Conservation (phyloP, 495 filamentous ascomycete genomes). For the Achaetomiella virescens region DNA sequence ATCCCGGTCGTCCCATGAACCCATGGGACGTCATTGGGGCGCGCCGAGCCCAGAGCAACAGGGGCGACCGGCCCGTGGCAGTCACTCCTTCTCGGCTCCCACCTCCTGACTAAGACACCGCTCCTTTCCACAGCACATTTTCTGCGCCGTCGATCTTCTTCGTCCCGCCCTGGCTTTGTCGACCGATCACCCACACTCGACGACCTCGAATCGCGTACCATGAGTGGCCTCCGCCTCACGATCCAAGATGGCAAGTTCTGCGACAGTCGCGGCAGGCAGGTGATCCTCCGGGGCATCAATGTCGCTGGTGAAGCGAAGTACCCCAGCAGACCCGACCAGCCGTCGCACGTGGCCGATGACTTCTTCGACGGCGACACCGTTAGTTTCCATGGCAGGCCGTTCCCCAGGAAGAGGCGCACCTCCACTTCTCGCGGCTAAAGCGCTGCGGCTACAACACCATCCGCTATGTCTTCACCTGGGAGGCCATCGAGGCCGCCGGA, state of each 20-base stretch:
- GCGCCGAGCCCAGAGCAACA: background rate
- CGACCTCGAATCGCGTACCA: conserved; percentile 15
- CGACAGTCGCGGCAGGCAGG: conserved; percentile 48
- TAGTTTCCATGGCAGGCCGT: conserved; percentile 82
- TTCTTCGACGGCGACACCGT: conserved; percentile 94
- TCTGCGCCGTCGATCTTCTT: background rate
- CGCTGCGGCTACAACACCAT: conserved; percentile 94
- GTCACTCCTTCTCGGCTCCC: background rate
- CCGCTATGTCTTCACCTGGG: conserved; percentile 96
- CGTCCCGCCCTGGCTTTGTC: background rate
- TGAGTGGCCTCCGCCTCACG: conserved; percentile 52
- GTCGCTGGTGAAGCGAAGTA: conserved; percentile 59
- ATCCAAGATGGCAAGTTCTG: conserved; percentile 81
- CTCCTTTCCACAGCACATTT: background rate
- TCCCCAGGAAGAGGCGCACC: conserved; percentile 71
- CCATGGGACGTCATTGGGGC: background rate
- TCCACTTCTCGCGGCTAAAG: conserved; percentile 79
- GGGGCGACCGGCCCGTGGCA: background rate
- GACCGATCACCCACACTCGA: background rate
- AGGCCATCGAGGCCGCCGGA: conserved; percentile 91
- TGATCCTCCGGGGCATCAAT: conserved; percentile 59
- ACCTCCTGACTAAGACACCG: background rate
- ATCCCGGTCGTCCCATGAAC: no score
- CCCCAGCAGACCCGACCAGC: conserved; percentile 69
- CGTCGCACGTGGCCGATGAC: conserved; percentile 67